phyloP scores from a whole-genome alignment of 495 filamentous ascomycete genomes.

The Clohesyomyces aquaticus region DNA sequence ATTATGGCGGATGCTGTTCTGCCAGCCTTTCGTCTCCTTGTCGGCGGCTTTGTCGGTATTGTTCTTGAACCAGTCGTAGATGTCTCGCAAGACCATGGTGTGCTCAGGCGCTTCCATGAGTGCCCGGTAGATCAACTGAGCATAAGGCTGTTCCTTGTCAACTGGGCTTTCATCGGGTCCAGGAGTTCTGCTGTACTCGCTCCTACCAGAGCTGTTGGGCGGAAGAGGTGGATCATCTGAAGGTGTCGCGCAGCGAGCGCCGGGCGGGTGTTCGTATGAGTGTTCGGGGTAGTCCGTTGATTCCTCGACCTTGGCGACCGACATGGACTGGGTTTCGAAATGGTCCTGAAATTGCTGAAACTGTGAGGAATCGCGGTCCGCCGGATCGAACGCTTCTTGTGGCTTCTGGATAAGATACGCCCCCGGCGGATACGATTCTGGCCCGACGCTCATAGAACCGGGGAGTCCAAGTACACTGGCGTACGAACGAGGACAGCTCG shows the following conservation, averaged over 20 bases:
- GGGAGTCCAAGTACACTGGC: conserved; percentile 16
- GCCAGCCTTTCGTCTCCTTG: conserved; percentile 74
- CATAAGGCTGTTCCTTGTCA: conserved; percentile 68
- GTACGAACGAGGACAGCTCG: conserved; percentile 37
- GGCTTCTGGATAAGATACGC: conserved; percentile 33
- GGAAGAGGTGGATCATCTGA: conserved; percentile 7
- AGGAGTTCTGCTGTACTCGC: conserved; percentile 1
- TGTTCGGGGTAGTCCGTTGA: conserved; percentile 4
- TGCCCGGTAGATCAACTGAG: conserved; percentile 76
- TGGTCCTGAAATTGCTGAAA: conserved; percentile 19
- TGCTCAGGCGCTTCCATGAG: conserved; percentile 66
- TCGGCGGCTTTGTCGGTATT: conserved; percentile 74
- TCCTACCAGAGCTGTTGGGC: conserved; percentile 10
- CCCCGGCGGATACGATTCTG: conserved; percentile 33
- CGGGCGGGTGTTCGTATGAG: neutral
- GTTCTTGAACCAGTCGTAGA: conserved; percentile 87
- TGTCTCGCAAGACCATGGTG: conserved; percentile 77
- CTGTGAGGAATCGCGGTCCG: conserved; percentile 10
- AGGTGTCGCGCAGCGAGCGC: conserved; percentile 18
- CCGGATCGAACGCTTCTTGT: conserved; percentile 25
- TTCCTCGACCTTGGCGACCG: conserved; percentile 22
- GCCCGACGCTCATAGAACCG: conserved; percentile 10
- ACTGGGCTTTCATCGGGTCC: conserved; percentile 38
- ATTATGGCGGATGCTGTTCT: conserved; percentile 97
- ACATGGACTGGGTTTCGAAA: conserved; percentile 8